Evolutionary conservation across 2,329 filamentous ascomycete genomes (phyloP).

Genomic region (Zasmidium citrigriseum): DNA sequence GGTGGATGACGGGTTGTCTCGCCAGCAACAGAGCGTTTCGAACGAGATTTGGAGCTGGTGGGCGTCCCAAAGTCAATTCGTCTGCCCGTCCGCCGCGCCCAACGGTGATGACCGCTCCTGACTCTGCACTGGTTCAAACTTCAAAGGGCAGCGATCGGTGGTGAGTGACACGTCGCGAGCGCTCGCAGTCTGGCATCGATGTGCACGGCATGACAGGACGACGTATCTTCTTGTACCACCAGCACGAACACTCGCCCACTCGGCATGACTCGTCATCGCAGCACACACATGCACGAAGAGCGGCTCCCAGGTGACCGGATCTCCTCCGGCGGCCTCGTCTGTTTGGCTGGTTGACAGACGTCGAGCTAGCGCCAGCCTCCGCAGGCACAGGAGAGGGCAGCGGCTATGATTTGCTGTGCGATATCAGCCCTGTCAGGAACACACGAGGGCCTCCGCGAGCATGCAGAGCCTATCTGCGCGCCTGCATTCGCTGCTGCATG

Average conservation of each 20-base stretch:
- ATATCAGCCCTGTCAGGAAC: slow-evolving; percentile 17
- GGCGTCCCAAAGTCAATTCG: not conserved
- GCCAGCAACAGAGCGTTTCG: slow-evolving; percentile 10
- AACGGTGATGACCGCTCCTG: not conserved
- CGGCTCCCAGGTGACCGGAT: no score
- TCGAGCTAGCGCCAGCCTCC: slow-evolving; percentile 11
- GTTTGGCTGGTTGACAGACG: slow-evolving; percentile 8
- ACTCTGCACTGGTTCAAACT: no score
- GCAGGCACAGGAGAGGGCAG: slow-evolving; percentile 12
- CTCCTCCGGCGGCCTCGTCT: slow-evolving; percentile 3
- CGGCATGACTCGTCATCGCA: not conserved
- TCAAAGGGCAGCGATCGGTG: no score
- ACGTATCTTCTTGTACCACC: not conserved
- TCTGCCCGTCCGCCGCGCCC: not conserved
- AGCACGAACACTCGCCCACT: not conserved
- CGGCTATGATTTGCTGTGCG: slow-evolving; percentile 5
- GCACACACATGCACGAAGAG: no score
- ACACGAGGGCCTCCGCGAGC: slow-evolving; percentile 5
- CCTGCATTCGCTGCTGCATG: not conserved
- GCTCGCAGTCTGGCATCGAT: not conserved
- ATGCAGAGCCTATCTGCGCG: slow-evolving; percentile 7
- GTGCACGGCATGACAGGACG: not conserved
- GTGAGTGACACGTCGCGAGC: no score
- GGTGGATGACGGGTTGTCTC: not conserved
- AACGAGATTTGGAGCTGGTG: slow-evolving; percentile 5